phyloP scores from a whole-genome alignment of 495 filamentous ascomycete genomes.

The Pyronema omphalodes region DNA sequence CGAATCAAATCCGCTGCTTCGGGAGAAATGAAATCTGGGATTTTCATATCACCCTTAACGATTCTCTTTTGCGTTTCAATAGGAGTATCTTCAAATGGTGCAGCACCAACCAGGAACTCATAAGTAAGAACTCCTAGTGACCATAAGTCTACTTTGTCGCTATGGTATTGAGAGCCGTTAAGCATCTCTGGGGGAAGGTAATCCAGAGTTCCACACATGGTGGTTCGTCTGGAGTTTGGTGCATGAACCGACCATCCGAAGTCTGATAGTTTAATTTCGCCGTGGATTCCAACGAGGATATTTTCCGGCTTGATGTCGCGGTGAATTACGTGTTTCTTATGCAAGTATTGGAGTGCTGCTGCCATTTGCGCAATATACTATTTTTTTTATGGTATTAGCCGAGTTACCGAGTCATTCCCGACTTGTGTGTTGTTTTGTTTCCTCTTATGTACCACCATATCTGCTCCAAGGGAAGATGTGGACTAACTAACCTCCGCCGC shows the following conservation, averaged over 20 bases:
- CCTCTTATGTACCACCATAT: not conserved
- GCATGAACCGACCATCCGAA: constrained; percentile 98
- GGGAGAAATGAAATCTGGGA: constrained; percentile 73
- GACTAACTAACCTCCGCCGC: constrained; percentile 38
- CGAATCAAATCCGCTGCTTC: constrained; percentile 89
- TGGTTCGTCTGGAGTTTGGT: constrained; percentile 72
- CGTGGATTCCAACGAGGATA: constrained; percentile 90
- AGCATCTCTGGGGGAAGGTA: constrained; percentile 98
- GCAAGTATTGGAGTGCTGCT: constrained; percentile 71
- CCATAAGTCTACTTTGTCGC: constrained; percentile 92
- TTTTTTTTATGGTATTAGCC: constrained; percentile 26
- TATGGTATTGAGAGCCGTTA: constrained; percentile 69
- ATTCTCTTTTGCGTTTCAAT: constrained; percentile 91
- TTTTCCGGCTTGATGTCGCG: constrained; percentile 99
- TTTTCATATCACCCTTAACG: constrained; percentile 72
- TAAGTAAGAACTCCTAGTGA: constrained; percentile 87
- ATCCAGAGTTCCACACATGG: constrained; percentile 93
- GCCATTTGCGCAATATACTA: constrained; percentile 99
- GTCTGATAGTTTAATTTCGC: constrained; percentile 96
- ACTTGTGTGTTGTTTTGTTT: no score
- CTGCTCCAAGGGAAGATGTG: not conserved
- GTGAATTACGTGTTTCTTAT: constrained; percentile 97
- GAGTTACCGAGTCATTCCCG: not conserved
- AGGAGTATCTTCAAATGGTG: constrained; percentile 89
- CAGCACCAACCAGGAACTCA: constrained; percentile 89